Base-by-base conservation (phyloP, 2,329 filamentous ascomycete species). In the Fusarium sterilihyphosum region DNA sequence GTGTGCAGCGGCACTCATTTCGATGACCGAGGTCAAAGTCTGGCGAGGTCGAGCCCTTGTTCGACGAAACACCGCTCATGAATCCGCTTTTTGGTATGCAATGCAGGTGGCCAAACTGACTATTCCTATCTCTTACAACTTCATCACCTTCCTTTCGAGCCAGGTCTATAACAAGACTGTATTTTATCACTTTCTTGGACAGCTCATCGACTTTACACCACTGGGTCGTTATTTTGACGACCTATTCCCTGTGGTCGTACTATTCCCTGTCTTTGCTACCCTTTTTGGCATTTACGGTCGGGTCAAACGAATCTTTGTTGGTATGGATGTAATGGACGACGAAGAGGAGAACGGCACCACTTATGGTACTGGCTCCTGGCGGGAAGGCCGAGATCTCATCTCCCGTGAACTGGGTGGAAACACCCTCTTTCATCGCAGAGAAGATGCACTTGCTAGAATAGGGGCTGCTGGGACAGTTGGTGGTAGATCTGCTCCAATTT, bases 1-100 rank as follows among this genome's bases (percentile, higher is more conserved):
- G 96, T 97, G 94, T 81, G 88, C 93, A 20, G 95, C 95, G 53
- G 94, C 96, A 10, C 89, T 98, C 58, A 93, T 91, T 65, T 95
- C 95, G 13, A 92, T 99, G 79, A 94, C 92, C 20, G 94, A 98
- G 80, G 94, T 98, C 77, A 97, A 96, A 79, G 95, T 98, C n/a
- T 99, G 96, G 96, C 93, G 96, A 65, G 96, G 97, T 56, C 91
- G 96, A 40, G 96, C 96, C 0, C 87, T 99, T 11, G 96, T 98
- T 53, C 91, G 90, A 67, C 92, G 96, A 65, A 96, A 97, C 80
- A 99, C 96, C 0, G 96, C 97, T 67, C 92, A 94, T 70, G 96
- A 98, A 81, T 94, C 92, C 57, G 96, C 96, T 2, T 97, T 96
- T 76, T 99, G 97, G 95, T 99, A 98, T 80, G 93, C 94, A 3